Evolutionary conservation across 2,329 filamentous ascomycete genomes (phyloP).

Genomic region (Trichoderma cornu-damae): DNA sequence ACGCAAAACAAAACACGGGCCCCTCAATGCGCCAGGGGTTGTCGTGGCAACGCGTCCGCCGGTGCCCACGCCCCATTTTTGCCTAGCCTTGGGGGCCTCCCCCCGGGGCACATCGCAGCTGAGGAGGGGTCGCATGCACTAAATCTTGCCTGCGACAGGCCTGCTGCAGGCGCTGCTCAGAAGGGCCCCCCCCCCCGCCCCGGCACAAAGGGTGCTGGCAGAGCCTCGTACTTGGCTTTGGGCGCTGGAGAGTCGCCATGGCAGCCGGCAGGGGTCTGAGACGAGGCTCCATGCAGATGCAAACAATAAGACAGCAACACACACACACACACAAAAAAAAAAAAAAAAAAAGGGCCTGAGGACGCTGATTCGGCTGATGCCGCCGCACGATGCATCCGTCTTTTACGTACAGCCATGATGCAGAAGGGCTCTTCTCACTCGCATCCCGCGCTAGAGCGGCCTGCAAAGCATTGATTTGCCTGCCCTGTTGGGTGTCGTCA

Average conservation of each 20-base stretch:
- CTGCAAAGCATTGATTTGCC: constrained; percentile 13
- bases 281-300: constrained; percentile 18
- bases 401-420: constrained; percentile 3
- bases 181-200: constrained; percentile 2
- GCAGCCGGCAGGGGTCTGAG: constrained; percentile 23
- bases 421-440: constrained; percentile 7
- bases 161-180: constrained; percentile 1
- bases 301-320: constrained; percentile 20
- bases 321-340: no score
- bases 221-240: not conserved
- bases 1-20: constrained; percentile 31
- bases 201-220: not conserved
- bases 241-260: constrained; percentile 22
- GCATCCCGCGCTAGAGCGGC: constrained; percentile 9
- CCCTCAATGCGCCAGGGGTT: constrained; percentile 23
- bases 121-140: constrained; percentile 17
- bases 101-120: constrained; percentile 9
- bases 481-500: constrained; percentile 10
- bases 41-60: constrained; percentile 25
- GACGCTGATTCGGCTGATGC: constrained; percentile 11
- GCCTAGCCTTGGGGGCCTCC: constrained; percentile 1
- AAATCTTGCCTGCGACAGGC: constrained; percentile 8
- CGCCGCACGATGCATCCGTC: constrained; percentile 6
- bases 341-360: constrained; percentile 1
- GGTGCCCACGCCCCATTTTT: not conserved